phyloP scores from a whole-genome alignment of 1,139 yeast species.

The Pneumocystis murina region DNA sequence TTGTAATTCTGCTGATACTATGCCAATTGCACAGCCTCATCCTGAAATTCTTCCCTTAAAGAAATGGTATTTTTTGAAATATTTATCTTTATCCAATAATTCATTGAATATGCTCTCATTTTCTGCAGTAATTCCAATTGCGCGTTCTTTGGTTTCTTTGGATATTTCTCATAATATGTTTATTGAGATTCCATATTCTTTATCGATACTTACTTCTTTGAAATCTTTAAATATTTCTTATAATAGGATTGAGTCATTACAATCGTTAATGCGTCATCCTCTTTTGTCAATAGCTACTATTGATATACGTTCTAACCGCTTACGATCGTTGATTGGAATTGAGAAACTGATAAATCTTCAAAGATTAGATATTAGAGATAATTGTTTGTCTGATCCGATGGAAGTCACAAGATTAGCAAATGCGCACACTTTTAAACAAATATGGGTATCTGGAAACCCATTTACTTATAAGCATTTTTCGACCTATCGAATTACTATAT shows the following conservation, averaged over 20 bases:
- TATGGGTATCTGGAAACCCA: slow-evolving; percentile 19
- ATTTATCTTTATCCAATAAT: slow-evolving; percentile 43
- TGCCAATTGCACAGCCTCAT: slow-evolving; percentile 3
- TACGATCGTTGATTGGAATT: slow-evolving; percentile 34
- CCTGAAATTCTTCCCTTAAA: slow-evolving; percentile 23
- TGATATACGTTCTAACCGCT: slow-evolving; percentile 41
- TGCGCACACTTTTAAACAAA: slow-evolving; percentile 14
- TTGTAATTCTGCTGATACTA: neutral
- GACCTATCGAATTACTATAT: slow-evolving; percentile 19
- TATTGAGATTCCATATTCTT: slow-evolving; percentile 38
- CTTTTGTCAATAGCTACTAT: slow-evolving; percentile 35
- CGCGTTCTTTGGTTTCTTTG: slow-evolving; percentile 35
- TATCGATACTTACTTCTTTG: slow-evolving; percentile 34
- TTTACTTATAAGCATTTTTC: slow-evolving; percentile 15
- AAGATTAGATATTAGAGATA: slow-evolving; percentile 44
- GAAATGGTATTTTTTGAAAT: slow-evolving; percentile 43
- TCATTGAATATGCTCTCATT: slow-evolving; percentile 35
- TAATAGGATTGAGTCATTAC: slow-evolving; percentile 32
- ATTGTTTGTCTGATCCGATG: slow-evolving; percentile 27
- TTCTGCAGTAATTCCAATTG: slow-evolving; percentile 35
- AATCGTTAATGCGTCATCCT: slow-evolving; percentile 15
- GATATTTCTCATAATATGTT: slow-evolving; percentile 43
- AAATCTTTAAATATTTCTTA: slow-evolving; percentile 44
- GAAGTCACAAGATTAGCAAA: slow-evolving; percentile 24
- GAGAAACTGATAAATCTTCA: slow-evolving; percentile 35